Base-by-base conservation (phyloP, 768 basidiomycete genomes). In the Antrodiella citrinella region DNA sequence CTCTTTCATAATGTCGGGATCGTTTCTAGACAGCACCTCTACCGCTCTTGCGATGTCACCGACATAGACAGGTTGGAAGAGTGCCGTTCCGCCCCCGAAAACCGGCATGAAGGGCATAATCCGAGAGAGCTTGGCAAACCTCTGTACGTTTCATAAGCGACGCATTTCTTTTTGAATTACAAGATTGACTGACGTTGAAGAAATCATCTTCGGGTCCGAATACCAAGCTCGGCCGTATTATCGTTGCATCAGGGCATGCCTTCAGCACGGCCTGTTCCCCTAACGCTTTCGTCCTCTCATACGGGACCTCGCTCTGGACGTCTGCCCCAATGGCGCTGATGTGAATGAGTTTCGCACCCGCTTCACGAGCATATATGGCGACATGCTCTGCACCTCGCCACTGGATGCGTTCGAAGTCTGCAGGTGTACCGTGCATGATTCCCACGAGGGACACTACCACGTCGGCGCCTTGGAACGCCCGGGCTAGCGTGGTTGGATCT, bases 241-340 rank as follows among this genome's bases (percentile, higher is more conserved):
- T 72, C 1, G 82, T 85, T 5, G 80, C 76, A 30, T 72, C 66
- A 0, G 72, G 68, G 52, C 73, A 71, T 4, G 68, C 62, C 1
- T 63, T 55, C n/a, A 79, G 58, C 30, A 81, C 72, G 1, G 77
- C 72, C 44, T 66, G 58, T 63, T 89, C 86, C 4, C 76, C 84
- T 12, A 82, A 64, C 1, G 73, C 81, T 59, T 84, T 86, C 19
- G 82, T 82, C 48, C 74, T 74, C 39, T 57, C 65, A 57, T 88
- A 89, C 12, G 79, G 74, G 42, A 86, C 74, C 10, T 63, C 55
- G 51, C 82, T 85, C 10, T 67, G 55, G 1, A 69, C 56, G 59
- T 86, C 72, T n/a, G 84, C 82, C n/a, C 84, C 84, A 58, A 89
- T 84, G 20, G 86, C 83, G 54, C 82, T 84, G 57, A 90, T 65